Evolutionary conservation across 495 filamentous ascomycete genomes (phyloP), one percentile per base, ranked within the genome.

Genomic region (Lasiosphaeriaceae sp.): DNA sequence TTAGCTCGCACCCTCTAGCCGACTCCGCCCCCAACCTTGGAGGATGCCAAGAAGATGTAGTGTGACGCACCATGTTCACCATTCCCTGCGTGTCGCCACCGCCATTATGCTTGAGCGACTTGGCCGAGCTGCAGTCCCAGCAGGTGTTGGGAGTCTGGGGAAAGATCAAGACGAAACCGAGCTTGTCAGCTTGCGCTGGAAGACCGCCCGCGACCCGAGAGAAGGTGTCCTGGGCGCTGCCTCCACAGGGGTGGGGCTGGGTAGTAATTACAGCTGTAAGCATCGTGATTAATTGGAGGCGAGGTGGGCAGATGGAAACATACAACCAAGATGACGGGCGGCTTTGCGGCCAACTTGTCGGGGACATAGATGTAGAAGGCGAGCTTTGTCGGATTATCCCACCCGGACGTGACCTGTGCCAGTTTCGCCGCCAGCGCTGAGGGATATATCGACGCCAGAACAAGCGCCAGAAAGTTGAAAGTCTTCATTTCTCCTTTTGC

Each of bases 81-180:
- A 85, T 82, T 9, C 79, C 76, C 56, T 80, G 72, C 56, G 75
- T 79, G 66, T 86, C 80, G 19, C 81, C 77, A 11, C 79, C 79
- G 14, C 80, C 81, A 58, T 82, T 65, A 63, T 82, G 79, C 16
- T 70, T 80, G 5, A 85, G 66, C 5, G 77, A 72, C 59, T 62
- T 59, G 21, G 57, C 56, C 11, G 64, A 68, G 11, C 64, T 62
- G 17, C 77, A 75, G 61, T 81, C 78, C 76, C 76, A 80, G 71
- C 77, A 80, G 19, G 66, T 71, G 37, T 68, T 73, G 3, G 66
- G 64, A 12, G 67, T 66, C 31, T 67, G 55, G 1, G 73, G 76
- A 56, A 74, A 78, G 56, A 78, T 77, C 12, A 78, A 62, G 43
- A 78, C 78, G 59, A 73, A 80, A 2, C 76, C 76, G 48, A 78